Evolutionary conservation across 805 yeast genomes (phyloP), one percentile per base, ranked within the genome.

Genomic region (Saccharomycopsis sp.): DNA sequence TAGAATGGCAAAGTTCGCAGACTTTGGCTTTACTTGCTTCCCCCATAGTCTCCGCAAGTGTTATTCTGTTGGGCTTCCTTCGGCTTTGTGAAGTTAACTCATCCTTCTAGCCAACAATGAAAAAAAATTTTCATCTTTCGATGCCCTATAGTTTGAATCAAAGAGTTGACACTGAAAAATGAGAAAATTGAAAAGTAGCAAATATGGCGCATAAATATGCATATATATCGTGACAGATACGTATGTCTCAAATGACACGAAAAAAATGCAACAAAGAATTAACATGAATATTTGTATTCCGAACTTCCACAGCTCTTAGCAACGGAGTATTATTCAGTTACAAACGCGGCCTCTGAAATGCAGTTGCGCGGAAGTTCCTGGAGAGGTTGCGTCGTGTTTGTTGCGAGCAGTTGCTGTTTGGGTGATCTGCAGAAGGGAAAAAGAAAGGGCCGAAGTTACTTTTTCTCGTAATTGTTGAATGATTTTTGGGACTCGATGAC

Each of bases 1-100:
- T 79, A 37, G 79, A 77, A 63, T 82, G 85, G 68, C 99, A 92
- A 7, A 89, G 77, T 72, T 91, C 96, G 73, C 99, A 92, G 34
- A 55, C 48, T 12, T 44, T 44, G 18, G 48, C 12, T 12, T 29
- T 29, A 5, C 12, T 29, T 29, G 37, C 37, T 12, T 29, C 37
- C 12, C 9, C 12, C 37, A 29, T 29, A 5, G 37, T 29, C 9
- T 12, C 37, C 9, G 37, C 12, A 29, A 7, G 12, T 29, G 37
- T 29, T 5, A 7, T 12, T 29, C 12, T 5, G 5, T 12, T 29
- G 5, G 37, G 37, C 12, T 29, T 29, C 37, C 12, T 29, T 5
- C 9, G 5, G 37, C 37, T 29, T 29, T n/a, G n/a, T n/a, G n/a
- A n/a, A n/a, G n/a, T n/a, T n/a, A n/a, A n/a, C n/a, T n/a, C n/a